A percentile compares a stretch with the other conserved stretches of the same genome.
Evolutionary conservation across 78 protist species (phyloP).

Genomic region (Paulinella micropora): DNA sequence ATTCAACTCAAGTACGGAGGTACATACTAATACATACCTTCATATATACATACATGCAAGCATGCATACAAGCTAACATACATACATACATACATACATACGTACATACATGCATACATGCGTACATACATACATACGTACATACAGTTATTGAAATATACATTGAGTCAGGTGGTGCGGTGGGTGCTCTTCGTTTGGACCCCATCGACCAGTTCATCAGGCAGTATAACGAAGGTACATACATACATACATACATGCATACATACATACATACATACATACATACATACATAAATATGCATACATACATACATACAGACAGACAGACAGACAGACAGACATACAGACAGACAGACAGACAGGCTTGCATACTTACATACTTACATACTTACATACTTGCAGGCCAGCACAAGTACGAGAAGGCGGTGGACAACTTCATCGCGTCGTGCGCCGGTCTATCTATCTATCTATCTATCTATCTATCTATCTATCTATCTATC

Average conservation of each 20-base stretch:
- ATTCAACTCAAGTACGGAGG: not conserved
- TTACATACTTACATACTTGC: not conserved
- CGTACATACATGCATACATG: no score
- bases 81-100: no score
- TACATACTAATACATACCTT: not conserved
- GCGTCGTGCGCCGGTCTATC: conserved; percentile 17
- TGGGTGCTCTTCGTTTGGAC: no score
- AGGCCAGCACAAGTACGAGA: not conserved
- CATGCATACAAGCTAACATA: not conserved
- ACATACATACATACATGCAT: not conserved
- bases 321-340: no score
- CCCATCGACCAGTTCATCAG: no score
- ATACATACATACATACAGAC: not conserved
- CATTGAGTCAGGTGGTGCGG: no score
- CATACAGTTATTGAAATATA: no score
- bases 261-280: not conserved
- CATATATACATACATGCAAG: not conserved
- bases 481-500: no score
- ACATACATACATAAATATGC: not conserved
- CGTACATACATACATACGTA: no score
- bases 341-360: not conserved
- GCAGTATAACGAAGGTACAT: no score
- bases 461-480: no score
- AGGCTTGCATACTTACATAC: not conserved
- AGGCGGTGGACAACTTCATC: conserved; percentile 3